These are phyloP conservation scores for Hydnum rufescens DNA, from an alignment of 768 basidiomycete species.

Conservation along the genomic window DNA sequence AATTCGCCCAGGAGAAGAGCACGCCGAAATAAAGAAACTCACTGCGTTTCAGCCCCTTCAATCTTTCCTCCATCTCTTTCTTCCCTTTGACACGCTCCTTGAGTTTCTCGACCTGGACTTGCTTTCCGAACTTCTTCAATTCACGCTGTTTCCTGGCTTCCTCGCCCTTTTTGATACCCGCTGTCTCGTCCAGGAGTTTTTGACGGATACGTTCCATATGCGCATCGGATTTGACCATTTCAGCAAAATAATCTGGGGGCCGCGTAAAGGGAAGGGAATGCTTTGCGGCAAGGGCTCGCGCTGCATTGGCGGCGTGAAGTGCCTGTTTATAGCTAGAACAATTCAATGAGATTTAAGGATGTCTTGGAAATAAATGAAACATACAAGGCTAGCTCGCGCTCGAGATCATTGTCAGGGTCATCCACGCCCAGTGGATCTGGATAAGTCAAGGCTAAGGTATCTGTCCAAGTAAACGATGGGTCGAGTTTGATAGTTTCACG, in stretches of 20 bases:
- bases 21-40: conserved; percentile 15
- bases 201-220: conserved; percentile 97
- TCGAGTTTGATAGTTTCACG: conserved; percentile 59
- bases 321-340: conserved; percentile 80
- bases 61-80: conserved; percentile 77
- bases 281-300: conserved; percentile 56
- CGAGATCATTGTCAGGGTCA: conserved; percentile 73
- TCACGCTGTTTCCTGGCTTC: conserved; percentile 81
- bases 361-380: conserved; percentile 16
- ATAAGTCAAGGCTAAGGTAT: conserved; percentile 54
- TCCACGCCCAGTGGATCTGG: conserved; percentile 46
- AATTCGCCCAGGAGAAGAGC: too few relatives aligned
- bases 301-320: conserved; percentile 57
- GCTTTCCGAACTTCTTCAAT: conserved; percentile 96
- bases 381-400: conserved; percentile 90
- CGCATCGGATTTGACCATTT: conserved; percentile 93
- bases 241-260: conserved; percentile 87
- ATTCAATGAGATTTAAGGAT: background rate
- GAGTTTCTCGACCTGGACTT: conserved; percentile 86
- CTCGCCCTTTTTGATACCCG: conserved; percentile 78
- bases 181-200: conserved; percentile 69
- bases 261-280: conserved; percentile 67
- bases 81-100: conserved; percentile 76
- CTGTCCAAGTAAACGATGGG: conserved; percentile 61
- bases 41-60: conserved; percentile 86